These are phyloP conservation scores for Schizosaccharomyces cryophilus DNA, from an alignment of 805 yeast species.

Conservation along the genomic window DNA sequence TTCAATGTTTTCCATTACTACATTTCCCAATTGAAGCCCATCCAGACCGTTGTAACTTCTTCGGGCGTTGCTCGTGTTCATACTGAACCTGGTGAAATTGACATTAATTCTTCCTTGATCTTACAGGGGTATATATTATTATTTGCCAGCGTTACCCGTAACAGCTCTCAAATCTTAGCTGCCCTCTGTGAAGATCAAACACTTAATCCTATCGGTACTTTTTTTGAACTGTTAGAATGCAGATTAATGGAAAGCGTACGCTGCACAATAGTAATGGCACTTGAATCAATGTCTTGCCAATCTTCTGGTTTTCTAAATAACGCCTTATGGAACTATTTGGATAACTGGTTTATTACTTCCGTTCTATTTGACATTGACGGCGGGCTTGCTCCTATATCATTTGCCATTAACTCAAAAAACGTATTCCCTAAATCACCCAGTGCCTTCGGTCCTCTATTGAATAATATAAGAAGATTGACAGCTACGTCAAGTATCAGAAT, in stretches of 20 bases:
- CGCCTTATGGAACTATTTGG: neutral
- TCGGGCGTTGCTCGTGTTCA: neutral
- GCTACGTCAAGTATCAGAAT: neutral
- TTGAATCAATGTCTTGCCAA: neutral
- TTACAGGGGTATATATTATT: neutral
- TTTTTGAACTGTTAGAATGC: constrained; percentile 1
- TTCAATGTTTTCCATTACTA: neutral
- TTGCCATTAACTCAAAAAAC: neutral
- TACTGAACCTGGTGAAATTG: neutral
- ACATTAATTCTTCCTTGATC: neutral
- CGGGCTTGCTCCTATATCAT: neutral
- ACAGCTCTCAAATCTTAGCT: neutral
- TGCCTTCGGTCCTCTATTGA: neutral
- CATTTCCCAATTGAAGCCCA: neutral
- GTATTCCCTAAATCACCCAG: neutral
- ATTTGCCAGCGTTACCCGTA: neutral
- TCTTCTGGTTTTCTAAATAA: neutral
- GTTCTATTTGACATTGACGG: neutral
- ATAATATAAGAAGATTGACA: neutral
- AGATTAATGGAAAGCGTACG: neutral
- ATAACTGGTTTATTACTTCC: neutral
- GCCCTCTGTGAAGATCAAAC: neutral
- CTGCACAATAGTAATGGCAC: neutral
- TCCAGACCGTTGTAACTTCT: neutral
- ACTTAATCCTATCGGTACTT: neutral